Conservation (phyloP, 2,329 filamentous ascomycete genomes). For the Balansia obtecta region DNA sequence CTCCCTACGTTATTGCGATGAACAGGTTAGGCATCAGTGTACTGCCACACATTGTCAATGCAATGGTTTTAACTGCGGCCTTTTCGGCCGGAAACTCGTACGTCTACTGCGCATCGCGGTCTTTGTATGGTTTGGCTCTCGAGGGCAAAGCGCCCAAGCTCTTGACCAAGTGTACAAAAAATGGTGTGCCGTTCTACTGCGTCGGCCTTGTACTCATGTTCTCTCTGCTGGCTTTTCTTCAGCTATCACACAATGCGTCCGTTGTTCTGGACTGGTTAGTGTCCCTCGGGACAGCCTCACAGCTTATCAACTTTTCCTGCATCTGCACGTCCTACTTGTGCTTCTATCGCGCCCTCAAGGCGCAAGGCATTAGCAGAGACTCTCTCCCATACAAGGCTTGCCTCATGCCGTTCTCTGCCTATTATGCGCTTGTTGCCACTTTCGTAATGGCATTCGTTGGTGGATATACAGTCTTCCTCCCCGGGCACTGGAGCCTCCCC, state of each 20-base stretch:
- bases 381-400: constrained; percentile 57
- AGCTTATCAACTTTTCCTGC: constrained; percentile 60
- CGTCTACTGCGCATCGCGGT: constrained; percentile 54
- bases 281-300: constrained; percentile 56
- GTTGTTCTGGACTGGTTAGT: constrained; percentile 64
- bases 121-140: constrained; percentile 54
- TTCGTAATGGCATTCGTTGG: constrained; percentile 62
- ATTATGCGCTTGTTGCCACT: constrained; percentile 49
- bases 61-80: constrained; percentile 55
- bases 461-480: constrained; percentile 63
- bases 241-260: constrained; percentile 52
- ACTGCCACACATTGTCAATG: constrained; percentile 61
- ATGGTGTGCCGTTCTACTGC: constrained; percentile 63
- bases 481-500: constrained; percentile 50
- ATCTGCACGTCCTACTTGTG: constrained; percentile 60
- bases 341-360: constrained; percentile 56
- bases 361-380: constrained; percentile 55
- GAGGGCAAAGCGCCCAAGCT: constrained; percentile 54
- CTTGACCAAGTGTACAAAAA: constrained; percentile 46
- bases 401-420: constrained; percentile 61
- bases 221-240: constrained; percentile 59
- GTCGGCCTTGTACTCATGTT: constrained; percentile 54
- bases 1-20: constrained; percentile 58
- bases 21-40: constrained; percentile 48
- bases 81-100: constrained; percentile 55